A percentile compares a stretch with the other conserved stretches of the same genome.
phyloP scores from a whole-genome alignment of 225 moss, liverwort and hornwort genomes.

The Physcomitrellopsis africana region DNA sequence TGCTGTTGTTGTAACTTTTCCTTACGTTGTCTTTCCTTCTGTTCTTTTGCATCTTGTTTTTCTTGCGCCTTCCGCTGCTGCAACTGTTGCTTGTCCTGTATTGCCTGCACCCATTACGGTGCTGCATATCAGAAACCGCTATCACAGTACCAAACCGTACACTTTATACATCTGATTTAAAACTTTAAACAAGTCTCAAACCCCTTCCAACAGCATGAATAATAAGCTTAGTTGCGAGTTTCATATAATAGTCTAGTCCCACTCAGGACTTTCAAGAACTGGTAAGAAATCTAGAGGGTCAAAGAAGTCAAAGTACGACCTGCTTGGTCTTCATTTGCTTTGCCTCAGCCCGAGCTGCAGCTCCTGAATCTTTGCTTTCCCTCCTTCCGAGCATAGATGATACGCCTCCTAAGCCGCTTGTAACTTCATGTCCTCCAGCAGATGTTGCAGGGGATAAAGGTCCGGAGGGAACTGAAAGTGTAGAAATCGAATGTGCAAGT shows the following conservation, averaged over 20 bases:
- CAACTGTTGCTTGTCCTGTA: conserved; percentile 64
- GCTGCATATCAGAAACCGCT: conserved; percentile 32
- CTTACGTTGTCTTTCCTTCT: conserved; percentile 73
- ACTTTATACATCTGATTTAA: conserved; percentile 20
- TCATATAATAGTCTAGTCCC: conserved; percentile 12
- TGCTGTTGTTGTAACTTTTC: conserved; percentile 74
- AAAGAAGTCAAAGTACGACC: conserved; percentile 32
- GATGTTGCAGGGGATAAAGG: conserved; percentile 83
- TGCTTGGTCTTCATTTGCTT: conserved; percentile 75
- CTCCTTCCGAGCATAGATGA: conserved; percentile 83
- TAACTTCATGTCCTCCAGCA: conserved; percentile 78
- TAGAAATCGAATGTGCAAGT: conserved; percentile 46
- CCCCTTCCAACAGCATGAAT: conserved; percentile 25
- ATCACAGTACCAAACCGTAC: conserved; percentile 3
- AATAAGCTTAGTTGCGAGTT: conserved; percentile 2
- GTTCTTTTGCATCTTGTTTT: conserved; percentile 70
- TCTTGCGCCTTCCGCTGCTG: conserved; percentile 77
- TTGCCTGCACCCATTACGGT: conserved; percentile 41
- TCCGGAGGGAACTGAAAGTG: conserved; percentile 63
- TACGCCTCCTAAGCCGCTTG: conserved; percentile 60
- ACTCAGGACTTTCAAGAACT: conserved; percentile 2
- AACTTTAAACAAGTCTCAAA: conserved; percentile 15
- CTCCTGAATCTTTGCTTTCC: conserved; percentile 80
- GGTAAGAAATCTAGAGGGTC: conserved; percentile 4
- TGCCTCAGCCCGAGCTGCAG: conserved; percentile 66